Percentiles rank a stretch among this genome's conserved stretches.
phyloP scores from a whole-genome alignment of 2,329 filamentous ascomycete genomes.

The Xylariales sp. region DNA sequence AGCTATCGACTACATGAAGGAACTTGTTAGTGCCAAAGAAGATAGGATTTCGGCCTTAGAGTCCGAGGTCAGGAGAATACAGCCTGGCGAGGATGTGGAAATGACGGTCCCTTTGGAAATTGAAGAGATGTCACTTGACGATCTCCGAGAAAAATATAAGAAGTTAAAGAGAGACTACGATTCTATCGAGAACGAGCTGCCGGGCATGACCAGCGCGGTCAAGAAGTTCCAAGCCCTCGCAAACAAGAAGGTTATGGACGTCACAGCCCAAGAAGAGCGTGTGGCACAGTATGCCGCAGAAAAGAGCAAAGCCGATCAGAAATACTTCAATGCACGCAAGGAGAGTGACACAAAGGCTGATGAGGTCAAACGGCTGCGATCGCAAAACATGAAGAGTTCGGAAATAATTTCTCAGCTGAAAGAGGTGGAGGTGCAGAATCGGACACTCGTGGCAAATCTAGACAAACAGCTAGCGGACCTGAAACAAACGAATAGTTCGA shows the following conservation, averaged over 20 bases:
- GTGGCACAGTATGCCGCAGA: constrained; percentile 80
- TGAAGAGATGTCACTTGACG: constrained; percentile 72
- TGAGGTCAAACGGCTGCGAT: constrained; percentile 81
- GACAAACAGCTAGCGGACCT: constrained; percentile 91
- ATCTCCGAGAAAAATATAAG: constrained; percentile 78
- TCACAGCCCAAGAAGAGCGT: constrained; percentile 80
- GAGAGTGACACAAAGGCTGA: constrained; percentile 86
- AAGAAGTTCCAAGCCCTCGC: constrained; percentile 88
- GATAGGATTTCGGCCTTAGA: constrained; percentile 85
- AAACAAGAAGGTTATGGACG: constrained; percentile 86
- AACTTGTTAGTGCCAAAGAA: constrained; percentile 82
- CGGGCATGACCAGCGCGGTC: constrained; percentile 90
- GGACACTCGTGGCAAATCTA: constrained; percentile 80
- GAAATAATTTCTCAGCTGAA: constrained; percentile 95
- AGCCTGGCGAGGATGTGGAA: constrained; percentile 59
- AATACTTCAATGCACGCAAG: constrained; percentile 96
- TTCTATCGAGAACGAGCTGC: constrained; percentile 86
- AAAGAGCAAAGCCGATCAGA: constrained; percentile 96
- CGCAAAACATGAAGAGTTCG: constrained; percentile 88
- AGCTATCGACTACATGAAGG: constrained; percentile 79
- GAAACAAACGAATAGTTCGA: constrained; percentile 78
- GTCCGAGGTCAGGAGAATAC: constrained; percentile 80
- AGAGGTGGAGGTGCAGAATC: constrained; percentile 83
- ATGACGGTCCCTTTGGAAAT: constrained; percentile 61
- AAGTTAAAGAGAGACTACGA: constrained; percentile 83